Percentiles rank a stretch among this genome's conserved stretches.
Conservation (phyloP, 148 eudicot genomes). For the Cornus florida region DNA sequence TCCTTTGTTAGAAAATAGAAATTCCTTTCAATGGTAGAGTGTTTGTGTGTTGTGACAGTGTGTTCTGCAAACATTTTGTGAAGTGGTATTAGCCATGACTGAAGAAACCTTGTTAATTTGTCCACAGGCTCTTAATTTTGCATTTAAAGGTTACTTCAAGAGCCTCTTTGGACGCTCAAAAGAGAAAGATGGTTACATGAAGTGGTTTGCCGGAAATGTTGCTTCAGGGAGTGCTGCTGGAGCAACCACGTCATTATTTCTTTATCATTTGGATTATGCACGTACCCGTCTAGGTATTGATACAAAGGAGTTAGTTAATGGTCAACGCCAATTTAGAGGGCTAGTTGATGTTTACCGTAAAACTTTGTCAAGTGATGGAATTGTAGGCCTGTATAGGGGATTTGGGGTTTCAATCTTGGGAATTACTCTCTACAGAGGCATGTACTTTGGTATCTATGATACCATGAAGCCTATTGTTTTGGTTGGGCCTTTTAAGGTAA, state of each 20-base stretch:
- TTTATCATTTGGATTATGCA: conserved; percentile 94
- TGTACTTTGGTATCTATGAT: conserved; percentile 98
- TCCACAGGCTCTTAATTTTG: conserved; percentile 93
- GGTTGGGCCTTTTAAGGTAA: conserved; percentile 78
- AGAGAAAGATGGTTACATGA: conserved; percentile 88
- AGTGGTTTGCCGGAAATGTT: conserved; percentile 96
- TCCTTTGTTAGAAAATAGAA: neutral
- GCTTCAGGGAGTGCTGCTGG: conserved; percentile 99
- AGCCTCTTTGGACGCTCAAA: conserved; percentile 68
- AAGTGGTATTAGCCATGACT: conserved; percentile 3
- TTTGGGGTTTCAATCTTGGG: conserved; percentile 89
- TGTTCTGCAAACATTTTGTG: neutral
- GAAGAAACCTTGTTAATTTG: conserved; percentile 16
- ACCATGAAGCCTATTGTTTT: conserved; percentile 83
- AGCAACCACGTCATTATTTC: conserved; percentile 86
- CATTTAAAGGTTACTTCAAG: conserved; percentile 96
- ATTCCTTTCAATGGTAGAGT: neutral
- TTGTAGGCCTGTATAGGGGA: conserved; percentile 89
- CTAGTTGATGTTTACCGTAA: conserved; percentile 79
- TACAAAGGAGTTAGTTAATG: conserved; percentile 42
- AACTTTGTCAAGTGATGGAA: conserved; percentile 80
- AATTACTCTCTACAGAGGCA: conserved; percentile 91
- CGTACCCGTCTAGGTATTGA: conserved; percentile 87
- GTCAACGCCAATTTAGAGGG: conserved; percentile 72
- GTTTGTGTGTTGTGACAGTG: neutral